Evolutionary conservation across 108 stramenopile species (phyloP).

Genomic region (Skeletonema menzelii): DNA sequence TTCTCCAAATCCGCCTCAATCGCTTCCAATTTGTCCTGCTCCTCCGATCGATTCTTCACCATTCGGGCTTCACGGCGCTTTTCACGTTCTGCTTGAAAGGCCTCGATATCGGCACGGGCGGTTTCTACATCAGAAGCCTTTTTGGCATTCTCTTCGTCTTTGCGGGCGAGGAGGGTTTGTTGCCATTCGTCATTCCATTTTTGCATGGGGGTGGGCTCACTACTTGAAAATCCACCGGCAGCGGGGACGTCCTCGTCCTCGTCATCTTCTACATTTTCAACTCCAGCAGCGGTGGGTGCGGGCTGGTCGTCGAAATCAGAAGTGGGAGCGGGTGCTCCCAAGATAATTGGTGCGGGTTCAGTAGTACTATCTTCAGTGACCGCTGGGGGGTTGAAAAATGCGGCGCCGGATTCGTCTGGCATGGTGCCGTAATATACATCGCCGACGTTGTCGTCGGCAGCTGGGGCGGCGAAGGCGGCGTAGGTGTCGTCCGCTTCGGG

Average conservation of each 20-base stretch:
- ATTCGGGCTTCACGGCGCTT: constrained; percentile 71
- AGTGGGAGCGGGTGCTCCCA: constrained; percentile 2
- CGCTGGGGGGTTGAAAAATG: constrained; percentile 40
- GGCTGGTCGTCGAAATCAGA: constrained; percentile 1
- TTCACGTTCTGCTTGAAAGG: constrained; percentile 72
- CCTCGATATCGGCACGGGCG: constrained; percentile 60
- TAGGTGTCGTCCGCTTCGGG: constrained; percentile 14
- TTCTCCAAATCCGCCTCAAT: constrained; percentile 94
- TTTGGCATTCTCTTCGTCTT: constrained; percentile 78
- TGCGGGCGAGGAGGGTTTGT: constrained; percentile 64
- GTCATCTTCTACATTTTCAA: constrained; percentile 35
- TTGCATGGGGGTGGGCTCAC: constrained; percentile 65
- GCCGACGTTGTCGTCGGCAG: constrained; percentile 23
- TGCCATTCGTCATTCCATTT: constrained; percentile 90
- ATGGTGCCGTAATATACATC: constrained; percentile 27
- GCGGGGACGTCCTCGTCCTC: constrained; percentile 20
- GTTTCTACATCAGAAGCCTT: constrained; percentile 73
- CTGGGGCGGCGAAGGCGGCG: constrained; percentile 35
- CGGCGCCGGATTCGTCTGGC: constrained; percentile 34
- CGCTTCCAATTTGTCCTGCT: constrained; percentile 90
- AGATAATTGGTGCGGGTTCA: constrained; percentile 21
- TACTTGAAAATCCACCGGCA: not conserved
- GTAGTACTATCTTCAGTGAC: not conserved
- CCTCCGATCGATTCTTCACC: constrained; percentile 85
- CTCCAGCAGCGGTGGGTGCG: constrained; percentile 4